phyloP scores from a whole-genome alignment of 345 rosid genomes.

The Mercurialis annua region DNA sequence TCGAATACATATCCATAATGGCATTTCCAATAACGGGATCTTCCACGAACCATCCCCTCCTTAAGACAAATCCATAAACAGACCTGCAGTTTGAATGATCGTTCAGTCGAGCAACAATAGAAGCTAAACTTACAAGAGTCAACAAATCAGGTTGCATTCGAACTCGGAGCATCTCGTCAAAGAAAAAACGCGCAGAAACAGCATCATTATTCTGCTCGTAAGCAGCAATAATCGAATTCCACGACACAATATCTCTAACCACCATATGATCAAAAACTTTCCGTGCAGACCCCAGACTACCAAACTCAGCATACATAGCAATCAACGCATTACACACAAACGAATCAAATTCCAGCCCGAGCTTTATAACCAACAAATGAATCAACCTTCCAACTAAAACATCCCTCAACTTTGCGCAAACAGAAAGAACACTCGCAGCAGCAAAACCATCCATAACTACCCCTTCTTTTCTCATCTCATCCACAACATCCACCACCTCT shows the following conservation, averaged over 20 bases:
- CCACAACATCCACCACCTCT: slow-evolving; percentile 55
- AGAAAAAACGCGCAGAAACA: neutral
- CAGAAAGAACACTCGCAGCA: slow-evolving; percentile 61
- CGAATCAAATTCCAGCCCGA: slow-evolving; percentile 5
- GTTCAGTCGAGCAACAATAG: slow-evolving; percentile 5
- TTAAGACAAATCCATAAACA: slow-evolving; percentile 3
- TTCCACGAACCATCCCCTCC: slow-evolving; percentile 7
- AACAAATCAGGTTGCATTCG: slow-evolving; percentile 4
- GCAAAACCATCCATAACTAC: slow-evolving; percentile 67
- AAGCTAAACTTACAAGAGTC: slow-evolving; percentile 4
- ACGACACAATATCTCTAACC: slow-evolving; percentile 5
- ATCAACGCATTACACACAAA: slow-evolving; percentile 11
- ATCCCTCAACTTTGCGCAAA: slow-evolving; percentile 69
- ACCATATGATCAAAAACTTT: slow-evolving; percentile 11
- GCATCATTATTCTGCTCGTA: slow-evolving; percentile 5
- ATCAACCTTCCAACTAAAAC: slow-evolving; percentile 43
- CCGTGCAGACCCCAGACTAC: neutral
- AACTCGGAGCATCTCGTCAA: slow-evolving; percentile 5
- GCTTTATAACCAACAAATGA: slow-evolving; percentile 6
- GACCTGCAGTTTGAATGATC: neutral
- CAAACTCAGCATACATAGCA: slow-evolving; percentile 7
- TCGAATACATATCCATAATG: slow-evolving; percentile 2
- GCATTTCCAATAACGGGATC: slow-evolving; percentile 7
- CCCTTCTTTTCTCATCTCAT: slow-evolving; percentile 63
- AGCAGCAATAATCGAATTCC: slow-evolving; percentile 12